Conservation (phyloP, 345 rosid genomes). For the Aquilaria yunnanensis region DNA sequence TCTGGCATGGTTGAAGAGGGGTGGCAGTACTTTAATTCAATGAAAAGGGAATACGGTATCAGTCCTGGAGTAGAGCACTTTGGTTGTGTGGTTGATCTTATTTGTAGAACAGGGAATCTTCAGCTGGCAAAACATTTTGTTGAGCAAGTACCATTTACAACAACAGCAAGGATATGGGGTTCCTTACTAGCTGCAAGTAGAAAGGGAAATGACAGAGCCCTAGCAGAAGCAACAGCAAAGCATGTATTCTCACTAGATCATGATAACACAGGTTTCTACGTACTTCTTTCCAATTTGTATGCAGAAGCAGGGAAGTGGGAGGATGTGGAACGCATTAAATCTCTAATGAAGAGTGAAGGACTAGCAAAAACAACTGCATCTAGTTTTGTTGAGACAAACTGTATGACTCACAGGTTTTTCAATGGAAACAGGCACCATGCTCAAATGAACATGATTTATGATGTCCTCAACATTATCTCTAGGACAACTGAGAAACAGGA, state of each 20-base stretch:
- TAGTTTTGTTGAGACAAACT: slow-evolving; percentile 34
- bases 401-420: slow-evolving; percentile 36
- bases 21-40: slow-evolving; percentile 52
- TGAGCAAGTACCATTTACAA: slow-evolving; percentile 49
- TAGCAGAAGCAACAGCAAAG: slow-evolving; percentile 60
- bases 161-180: slow-evolving; percentile 75
- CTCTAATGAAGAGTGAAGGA: slow-evolving; percentile 48
- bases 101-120: slow-evolving; percentile 56
- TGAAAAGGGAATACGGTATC: slow-evolving; percentile 55
- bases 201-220: slow-evolving; percentile 35
- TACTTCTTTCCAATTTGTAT: slow-evolving; percentile 68
- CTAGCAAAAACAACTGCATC: slow-evolving; percentile 34
- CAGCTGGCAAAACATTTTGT: slow-evolving; percentile 44
- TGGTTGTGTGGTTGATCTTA: slow-evolving; percentile 72
- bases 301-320: slow-evolving; percentile 74
- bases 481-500: slow-evolving; percentile 40
- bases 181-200: slow-evolving; percentile 67
- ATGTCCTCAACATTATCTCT: slow-evolving; percentile 38
- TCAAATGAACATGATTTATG: slow-evolving; percentile 28
- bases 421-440: slow-evolving; percentile 41
- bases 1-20: slow-evolving; percentile 70
- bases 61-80: slow-evolving; percentile 72
- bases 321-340: slow-evolving; percentile 47
- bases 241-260: slow-evolving; percentile 36
- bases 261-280: slow-evolving; percentile 70